These are phyloP conservation scores for Saprolegnia diclina DNA, from an alignment of 352 stramenopile genomes.

Conservation along the genomic window DNA sequence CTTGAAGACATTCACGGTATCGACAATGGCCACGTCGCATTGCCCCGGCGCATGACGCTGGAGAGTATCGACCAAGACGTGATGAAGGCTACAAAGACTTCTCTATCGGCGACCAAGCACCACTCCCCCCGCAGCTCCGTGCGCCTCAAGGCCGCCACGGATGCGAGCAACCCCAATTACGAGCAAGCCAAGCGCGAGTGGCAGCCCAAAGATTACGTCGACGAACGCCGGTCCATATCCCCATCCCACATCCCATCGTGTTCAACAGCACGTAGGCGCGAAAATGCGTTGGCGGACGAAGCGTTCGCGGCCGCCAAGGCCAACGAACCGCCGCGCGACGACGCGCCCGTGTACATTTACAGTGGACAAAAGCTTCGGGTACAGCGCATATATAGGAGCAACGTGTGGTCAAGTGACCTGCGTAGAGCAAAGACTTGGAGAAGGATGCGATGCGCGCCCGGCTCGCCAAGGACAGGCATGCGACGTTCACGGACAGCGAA, in stretches of 20 bases:
- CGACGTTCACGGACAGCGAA: slow-evolving; percentile 80
- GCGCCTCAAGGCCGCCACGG: slow-evolving; percentile 62
- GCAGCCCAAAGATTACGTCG: slow-evolving; percentile 53
- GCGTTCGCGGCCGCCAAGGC: slow-evolving; percentile 29
- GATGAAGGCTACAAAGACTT: not conserved
- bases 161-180: slow-evolving; percentile 62
- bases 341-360: slow-evolving; percentile 73
- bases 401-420: not conserved
- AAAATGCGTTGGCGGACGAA: slow-evolving; percentile 39
- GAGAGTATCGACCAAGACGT: not conserved
- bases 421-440: slow-evolving; percentile 71
- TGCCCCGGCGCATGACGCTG: not conserved
- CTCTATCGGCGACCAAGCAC: slow-evolving; percentile 4
- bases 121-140: slow-evolving; percentile 2
- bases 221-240: slow-evolving; percentile 36
- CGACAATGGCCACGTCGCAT: slow-evolving; percentile 7
- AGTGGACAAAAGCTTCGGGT: slow-evolving; percentile 81
- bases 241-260: not conserved
- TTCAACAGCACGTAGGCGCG: not conserved
- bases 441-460: slow-evolving; percentile 70
- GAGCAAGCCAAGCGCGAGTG: slow-evolving; percentile 45
- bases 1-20: slow-evolving; percentile 80
- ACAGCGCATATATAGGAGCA: not conserved
- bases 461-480: slow-evolving; percentile 47
- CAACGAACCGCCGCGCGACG: slow-evolving; percentile 26